Evolutionary conservation across 164 flowering plant genomes (phyloP), one percentile per base, ranked within the genome.

Genomic region (Aristolochia californica): DNA sequence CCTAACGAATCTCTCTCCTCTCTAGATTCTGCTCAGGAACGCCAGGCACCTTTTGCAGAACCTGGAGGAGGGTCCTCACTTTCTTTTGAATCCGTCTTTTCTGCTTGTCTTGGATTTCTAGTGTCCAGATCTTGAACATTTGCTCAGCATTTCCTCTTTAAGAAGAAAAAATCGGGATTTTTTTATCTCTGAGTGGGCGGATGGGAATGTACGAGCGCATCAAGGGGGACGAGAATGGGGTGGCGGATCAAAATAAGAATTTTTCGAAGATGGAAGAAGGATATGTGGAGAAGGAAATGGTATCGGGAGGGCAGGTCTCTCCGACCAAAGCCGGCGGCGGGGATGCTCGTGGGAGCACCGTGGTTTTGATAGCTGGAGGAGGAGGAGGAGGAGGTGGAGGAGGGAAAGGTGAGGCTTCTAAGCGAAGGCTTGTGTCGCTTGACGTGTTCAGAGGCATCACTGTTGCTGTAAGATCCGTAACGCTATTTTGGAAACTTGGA

Each of bases 391-490:
- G n/a, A n/a, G n/a, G n/a, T n/a, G n/a, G n/a, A n/a, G 22, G 51
- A 16, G 12, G 12, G 51, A 18, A 18, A 56, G 45, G 60, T 23
- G 34, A 51, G 43, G 45, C 60, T 48, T 16, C 66, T 5, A 68
- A 53, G 27, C 71, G 66, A 1, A 86, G 93, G 45, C 80, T 85
- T 26, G 82, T 65, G 20, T 85, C 88, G 2, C 80, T 85, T 17
- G 93, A 85, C 55, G 83, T 85, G 43, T 85, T 85, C 65, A 80
- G 88, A 16, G 93, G 93, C 0, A 69, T 80, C 62, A 77, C 93
- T 16, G 87, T 85, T 20, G 85, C 70, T 72, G 93, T 85, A 80
- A 70, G 71, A 58, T 56, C 63, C 59, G 14, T 45, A 13, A 21
- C 15, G 21, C 26, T 26, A 47, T 12, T 23, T n/a, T 1, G 16